Base-by-base conservation (phyloP, 2,329 filamentous ascomycete genomes). In the Monosporascus sp. region DNA sequence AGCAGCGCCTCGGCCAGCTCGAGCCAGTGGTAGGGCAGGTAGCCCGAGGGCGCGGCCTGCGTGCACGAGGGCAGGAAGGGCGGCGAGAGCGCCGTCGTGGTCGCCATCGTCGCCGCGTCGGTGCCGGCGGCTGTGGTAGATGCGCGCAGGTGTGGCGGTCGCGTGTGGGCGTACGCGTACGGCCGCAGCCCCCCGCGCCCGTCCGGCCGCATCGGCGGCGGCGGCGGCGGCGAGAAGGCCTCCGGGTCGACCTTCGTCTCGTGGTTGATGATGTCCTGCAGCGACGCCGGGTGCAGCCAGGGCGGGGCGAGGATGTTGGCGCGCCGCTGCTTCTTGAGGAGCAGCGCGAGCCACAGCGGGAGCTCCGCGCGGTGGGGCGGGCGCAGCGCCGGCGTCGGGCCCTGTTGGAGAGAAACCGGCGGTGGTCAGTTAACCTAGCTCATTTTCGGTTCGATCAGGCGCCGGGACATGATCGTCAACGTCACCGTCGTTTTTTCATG, bases 21-120 rank as follows among this genome's bases (percentile, higher is more conserved):
- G 43, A 96, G 81, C 92, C 93, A 99, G 74, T 97, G 93, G 68
- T 96, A 97, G 0, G 94, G 94, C 35, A 99, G 76, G 15, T 86
- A 83, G 41, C 85, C 83, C 1, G 84, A 74, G 8, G 86, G 83
- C 1, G 87, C 82, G 47, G 82, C 76, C 20, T 86, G 83, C 0
- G 87, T 91, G 58, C 88, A 90, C 17, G 86, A 86, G 1, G 84
- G 82, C 1, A 95, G 72, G 67, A 97, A 97, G 0, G 93, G 93
- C 4, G 92, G 83, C 1, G 85, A 83, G 0, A 85, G 67, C 43
- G 15, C 38, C 17, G 53, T 61, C 56, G 39, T 62, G 55, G 7
- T 63, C 39, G 35, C 57, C 25, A 24, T 17, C 57, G 52, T 74
- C 70, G 45, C 58, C 57, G 9, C 5, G 9, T 62, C 62, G 31